Conservation (phyloP, 345 rosid species). For the Syzygium oleosum region DNA sequence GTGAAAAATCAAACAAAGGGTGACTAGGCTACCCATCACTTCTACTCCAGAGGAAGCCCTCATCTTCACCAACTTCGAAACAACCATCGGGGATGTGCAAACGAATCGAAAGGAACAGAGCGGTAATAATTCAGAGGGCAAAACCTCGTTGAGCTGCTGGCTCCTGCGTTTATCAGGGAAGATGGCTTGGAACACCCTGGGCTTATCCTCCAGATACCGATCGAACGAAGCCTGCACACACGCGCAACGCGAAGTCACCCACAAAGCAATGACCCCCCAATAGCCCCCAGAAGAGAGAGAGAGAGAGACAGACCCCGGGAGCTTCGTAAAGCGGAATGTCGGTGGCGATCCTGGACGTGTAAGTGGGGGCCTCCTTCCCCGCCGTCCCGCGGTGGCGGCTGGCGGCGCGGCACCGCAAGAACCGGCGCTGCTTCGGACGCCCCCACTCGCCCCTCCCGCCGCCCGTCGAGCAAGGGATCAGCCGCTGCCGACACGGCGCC, state of each 20-base stretch:
- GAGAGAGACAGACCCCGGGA: conserved; percentile 33
- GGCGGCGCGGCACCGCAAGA: conserved; percentile 18
- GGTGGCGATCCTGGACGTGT: conserved; percentile 60
- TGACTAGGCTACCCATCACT: neutral
- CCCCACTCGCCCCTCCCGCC: conserved; percentile 12
- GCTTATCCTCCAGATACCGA: conserved; percentile 67
- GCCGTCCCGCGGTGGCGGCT: neutral
- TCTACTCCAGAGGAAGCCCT: neutral
- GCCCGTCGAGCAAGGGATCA: conserved; percentile 1
- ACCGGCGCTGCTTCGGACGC: neutral
- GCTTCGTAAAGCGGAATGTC: conserved; percentile 73
- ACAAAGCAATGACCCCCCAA: neutral
- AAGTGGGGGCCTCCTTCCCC: conserved; percentile 25
- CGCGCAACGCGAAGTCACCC: neutral
- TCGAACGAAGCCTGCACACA: conserved; percentile 67
- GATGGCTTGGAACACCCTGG: conserved; percentile 73
- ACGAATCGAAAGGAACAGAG: conserved; percentile 2
- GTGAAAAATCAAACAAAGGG: neutral
- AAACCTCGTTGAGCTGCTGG: conserved; percentile 42
- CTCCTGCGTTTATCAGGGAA: conserved; percentile 75
- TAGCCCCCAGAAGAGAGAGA: neutral
- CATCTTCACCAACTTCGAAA: neutral
- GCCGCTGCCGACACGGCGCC: conserved; percentile 16
- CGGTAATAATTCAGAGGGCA: neutral
- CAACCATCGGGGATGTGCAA: neutral